Percentiles rank a stretch among this genome's conserved stretches.
Conservation (phyloP, 176 grass and related monocot species). For the Leersia perrieri region DNA sequence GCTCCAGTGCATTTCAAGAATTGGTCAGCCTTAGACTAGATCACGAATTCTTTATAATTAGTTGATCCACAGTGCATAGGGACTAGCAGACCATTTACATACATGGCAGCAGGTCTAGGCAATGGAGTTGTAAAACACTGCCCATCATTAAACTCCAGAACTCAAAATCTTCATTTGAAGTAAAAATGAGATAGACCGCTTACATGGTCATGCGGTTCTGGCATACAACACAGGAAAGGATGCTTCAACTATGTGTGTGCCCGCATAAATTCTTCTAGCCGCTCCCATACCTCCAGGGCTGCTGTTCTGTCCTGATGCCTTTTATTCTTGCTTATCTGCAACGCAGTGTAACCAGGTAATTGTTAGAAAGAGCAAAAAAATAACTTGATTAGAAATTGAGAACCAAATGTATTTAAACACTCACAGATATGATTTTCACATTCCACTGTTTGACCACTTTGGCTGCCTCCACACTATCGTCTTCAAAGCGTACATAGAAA, state of each 20-base stretch:
- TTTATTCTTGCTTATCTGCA: slow-evolving; percentile 97
- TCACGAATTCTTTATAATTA: background rate
- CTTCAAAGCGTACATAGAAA: slow-evolving; percentile 93
- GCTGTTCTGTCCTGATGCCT: slow-evolving; percentile 97
- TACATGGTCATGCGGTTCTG: slow-evolving; percentile 27
- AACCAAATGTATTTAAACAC: slow-evolving; percentile 19
- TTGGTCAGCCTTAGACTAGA: background rate
- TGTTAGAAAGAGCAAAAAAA: background rate
- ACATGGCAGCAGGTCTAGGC: background rate
- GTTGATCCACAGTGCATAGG: background rate
- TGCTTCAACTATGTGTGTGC: slow-evolving; percentile 40
- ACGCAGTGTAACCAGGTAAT: slow-evolving; percentile 3
- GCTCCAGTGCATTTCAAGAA: background rate
- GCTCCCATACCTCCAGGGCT: slow-evolving; percentile 91
- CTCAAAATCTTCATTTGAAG: background rate
- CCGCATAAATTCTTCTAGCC: slow-evolving; percentile 80
- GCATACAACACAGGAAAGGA: slow-evolving; percentile 5
- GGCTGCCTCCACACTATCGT: slow-evolving; percentile 93
- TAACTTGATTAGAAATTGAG: background rate
- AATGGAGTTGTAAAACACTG: background rate
- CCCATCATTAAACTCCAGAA: background rate
- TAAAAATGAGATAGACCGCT: background rate
- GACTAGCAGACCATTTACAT: background rate
- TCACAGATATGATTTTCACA: slow-evolving; percentile 91
- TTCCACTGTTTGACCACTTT: slow-evolving; percentile 98